Evolutionary conservation across 1,284 basidiomycete genomes (phyloP).

Genomic region (Coriolopsis trogii): DNA sequence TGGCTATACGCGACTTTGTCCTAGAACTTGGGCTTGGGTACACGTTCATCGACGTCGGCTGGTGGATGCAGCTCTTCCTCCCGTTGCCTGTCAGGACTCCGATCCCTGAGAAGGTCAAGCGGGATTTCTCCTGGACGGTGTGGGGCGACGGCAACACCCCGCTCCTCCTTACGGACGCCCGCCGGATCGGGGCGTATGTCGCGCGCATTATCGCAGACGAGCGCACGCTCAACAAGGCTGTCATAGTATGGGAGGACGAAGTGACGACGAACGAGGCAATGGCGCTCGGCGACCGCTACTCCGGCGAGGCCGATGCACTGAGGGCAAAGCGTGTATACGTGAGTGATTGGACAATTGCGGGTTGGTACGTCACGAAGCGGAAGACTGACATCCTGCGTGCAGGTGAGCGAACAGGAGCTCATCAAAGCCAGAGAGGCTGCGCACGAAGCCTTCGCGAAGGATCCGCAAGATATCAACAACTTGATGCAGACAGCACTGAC

Average conservation of each 20-base stretch:
- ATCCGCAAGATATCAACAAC: too few relatives aligned
- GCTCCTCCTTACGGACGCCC: slow-evolving; percentile 19
- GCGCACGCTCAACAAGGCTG: slow-evolving; percentile 30
- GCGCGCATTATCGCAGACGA: slow-evolving; percentile 29
- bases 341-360: not conserved
- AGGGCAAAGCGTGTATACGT: slow-evolving; percentile 8
- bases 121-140: not conserved
- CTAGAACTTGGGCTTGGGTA: slow-evolving; percentile 19
- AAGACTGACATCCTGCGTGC: not conserved
- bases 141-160: slow-evolving; percentile 15
- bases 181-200: slow-evolving; percentile 25
- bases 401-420: too few relatives aligned
- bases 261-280: slow-evolving; percentile 18
- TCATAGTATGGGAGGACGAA: slow-evolving; percentile 32
- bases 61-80: slow-evolving; percentile 28
- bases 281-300: slow-evolving; percentile 15
- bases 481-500: not conserved
- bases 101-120: not conserved
- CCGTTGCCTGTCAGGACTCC: slow-evolving; percentile 4
- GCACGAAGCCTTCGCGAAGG: slow-evolving; percentile 7
- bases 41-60: slow-evolving; percentile 31
- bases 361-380: not conserved
- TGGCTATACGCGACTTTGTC: slow-evolving; percentile 21
- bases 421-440: not conserved
- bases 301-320: slow-evolving; percentile 17